phyloP scores from a whole-genome alignment of 2,329 filamentous ascomycete genomes.

The Exophiala mesophila region DNA sequence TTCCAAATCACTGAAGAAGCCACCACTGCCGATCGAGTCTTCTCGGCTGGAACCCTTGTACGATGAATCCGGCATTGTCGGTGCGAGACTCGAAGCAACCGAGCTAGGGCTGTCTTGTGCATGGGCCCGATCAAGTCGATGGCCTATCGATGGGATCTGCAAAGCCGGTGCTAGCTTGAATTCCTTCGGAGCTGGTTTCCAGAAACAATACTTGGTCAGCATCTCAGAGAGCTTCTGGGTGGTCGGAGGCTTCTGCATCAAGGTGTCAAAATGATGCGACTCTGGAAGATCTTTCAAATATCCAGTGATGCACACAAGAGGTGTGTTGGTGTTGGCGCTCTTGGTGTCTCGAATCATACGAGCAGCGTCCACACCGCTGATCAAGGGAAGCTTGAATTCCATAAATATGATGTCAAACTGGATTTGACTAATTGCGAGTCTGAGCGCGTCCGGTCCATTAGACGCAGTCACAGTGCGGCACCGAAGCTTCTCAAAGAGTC shows the following conservation, averaged over 20 bases:
- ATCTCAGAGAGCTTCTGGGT: conserved; percentile 86
- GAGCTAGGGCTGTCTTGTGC: conserved; percentile 79
- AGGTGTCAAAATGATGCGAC: conserved; percentile 88
- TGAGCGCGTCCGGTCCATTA: conserved; percentile 85
- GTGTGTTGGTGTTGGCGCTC: conserved; percentile 89
- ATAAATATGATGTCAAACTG: conserved; percentile 99
- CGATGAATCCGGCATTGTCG: conserved; percentile 65
- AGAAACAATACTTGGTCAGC: conserved; percentile 81
- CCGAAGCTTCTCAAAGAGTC: conserved; percentile 86
- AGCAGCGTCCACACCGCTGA: conserved; percentile 91
- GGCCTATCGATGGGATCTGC: conserved; percentile 39
- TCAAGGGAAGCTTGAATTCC: conserved; percentile 90
- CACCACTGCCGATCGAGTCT: conserved; percentile 77
- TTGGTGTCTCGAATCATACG: conserved; percentile 97
- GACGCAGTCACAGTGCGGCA: conserved; percentile 90
- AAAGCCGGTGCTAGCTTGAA: conserved; percentile 49
- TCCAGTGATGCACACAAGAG: conserved; percentile 92
- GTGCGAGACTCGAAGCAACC: conserved; percentile 68
- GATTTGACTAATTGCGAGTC: conserved; percentile 92
- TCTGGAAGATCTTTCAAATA: conserved; percentile 97
- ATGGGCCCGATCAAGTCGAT: conserved; percentile 41
- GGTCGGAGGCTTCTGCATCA: conserved; percentile 96
- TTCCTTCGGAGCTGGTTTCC: conserved; percentile 72
- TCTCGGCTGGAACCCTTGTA: conserved; percentile 76
- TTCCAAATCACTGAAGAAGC: conserved; percentile 81